Percentiles rank a stretch among this genome's conserved stretches.
phyloP scores from a whole-genome alignment of 345 rosid species.

The Aquilaria malaccensis region DNA sequence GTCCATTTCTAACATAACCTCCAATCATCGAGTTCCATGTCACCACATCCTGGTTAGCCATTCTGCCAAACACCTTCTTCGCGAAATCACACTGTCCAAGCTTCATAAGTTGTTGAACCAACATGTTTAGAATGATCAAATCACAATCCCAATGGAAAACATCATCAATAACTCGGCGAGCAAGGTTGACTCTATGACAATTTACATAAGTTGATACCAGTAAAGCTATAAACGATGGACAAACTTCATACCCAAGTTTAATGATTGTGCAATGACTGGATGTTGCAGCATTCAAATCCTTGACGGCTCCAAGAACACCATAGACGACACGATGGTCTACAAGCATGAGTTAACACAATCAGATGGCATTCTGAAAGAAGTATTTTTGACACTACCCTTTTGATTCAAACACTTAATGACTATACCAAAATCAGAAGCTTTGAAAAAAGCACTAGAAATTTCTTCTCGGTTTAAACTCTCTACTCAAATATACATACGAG shows the following conservation, averaged over 20 bases:
- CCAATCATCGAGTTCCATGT: constrained; percentile 81
- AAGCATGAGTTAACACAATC: neutral
- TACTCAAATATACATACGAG: too few species aligned
- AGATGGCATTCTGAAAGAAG: too few species aligned
- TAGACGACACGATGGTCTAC: constrained; percentile 36
- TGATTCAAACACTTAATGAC: too few species aligned
- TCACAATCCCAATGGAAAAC: constrained; percentile 25
- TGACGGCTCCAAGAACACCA: constrained; percentile 43
- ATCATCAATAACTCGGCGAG: constrained; percentile 33
- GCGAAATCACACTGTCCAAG: constrained; percentile 50
- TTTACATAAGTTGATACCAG: constrained; percentile 43
- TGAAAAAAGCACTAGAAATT: too few species aligned
- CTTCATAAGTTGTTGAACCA: constrained; percentile 41
- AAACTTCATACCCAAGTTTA: constrained; percentile 47
- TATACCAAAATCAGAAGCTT: too few species aligned
- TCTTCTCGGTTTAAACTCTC: too few species aligned
- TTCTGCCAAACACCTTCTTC: constrained; percentile 41
- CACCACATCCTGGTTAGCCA: constrained; percentile 42
- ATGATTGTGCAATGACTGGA: constrained; percentile 49
- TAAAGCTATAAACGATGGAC: constrained; percentile 46
- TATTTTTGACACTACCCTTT: too few species aligned
- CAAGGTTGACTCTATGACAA: constrained; percentile 27
- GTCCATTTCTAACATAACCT: constrained; percentile 48
- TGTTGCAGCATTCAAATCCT: constrained; percentile 31
- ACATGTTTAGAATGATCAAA: constrained; percentile 34